Percentiles rank a stretch among this genome's conserved stretches.
Evolutionary conservation across 2,329 filamentous ascomycete genomes (phyloP).

Genomic region (Aspergillus ochraceus): DNA sequence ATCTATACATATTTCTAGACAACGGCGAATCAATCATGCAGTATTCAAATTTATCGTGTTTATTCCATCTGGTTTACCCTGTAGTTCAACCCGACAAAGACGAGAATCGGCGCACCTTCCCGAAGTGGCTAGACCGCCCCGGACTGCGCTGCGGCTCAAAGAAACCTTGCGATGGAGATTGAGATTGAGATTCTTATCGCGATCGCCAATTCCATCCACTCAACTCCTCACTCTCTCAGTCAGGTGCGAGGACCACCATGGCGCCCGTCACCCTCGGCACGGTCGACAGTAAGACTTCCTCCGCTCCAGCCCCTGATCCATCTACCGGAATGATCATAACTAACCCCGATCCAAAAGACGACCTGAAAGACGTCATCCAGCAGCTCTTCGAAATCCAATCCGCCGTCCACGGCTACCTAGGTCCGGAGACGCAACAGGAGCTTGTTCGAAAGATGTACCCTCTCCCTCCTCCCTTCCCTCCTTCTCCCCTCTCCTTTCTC

Average conservation of each 20-base stretch:
- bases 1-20: conserved; percentile 8
- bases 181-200: background rate
- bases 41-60: too few species aligned
- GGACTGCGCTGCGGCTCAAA: background rate
- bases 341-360: conserved; percentile 35
- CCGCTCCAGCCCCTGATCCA: background rate
- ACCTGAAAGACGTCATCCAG: conserved; percentile 62
- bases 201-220: background rate
- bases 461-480: background rate
- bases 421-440: conserved; percentile 55
- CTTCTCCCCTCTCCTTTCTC: background rate
- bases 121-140: conserved; percentile 6
- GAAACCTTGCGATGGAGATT: background rate
- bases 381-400: conserved; percentile 63
- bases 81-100: too few species aligned
- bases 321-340: background rate
- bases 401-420: conserved; percentile 59
- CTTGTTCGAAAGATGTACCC: conserved; percentile 60
- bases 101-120: conserved; percentile 4
- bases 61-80: too few species aligned
- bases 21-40: background rate
- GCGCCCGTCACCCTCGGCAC: conserved; percentile 35
- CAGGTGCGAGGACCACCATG: conserved; percentile 22
- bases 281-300: conserved; percentile 33
- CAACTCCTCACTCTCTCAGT: too few species aligned